These are phyloP conservation scores for Paracoccidioides lutzii DNA, from an alignment of 2,329 filamentous ascomycete genomes.

Conservation along the genomic window DNA sequence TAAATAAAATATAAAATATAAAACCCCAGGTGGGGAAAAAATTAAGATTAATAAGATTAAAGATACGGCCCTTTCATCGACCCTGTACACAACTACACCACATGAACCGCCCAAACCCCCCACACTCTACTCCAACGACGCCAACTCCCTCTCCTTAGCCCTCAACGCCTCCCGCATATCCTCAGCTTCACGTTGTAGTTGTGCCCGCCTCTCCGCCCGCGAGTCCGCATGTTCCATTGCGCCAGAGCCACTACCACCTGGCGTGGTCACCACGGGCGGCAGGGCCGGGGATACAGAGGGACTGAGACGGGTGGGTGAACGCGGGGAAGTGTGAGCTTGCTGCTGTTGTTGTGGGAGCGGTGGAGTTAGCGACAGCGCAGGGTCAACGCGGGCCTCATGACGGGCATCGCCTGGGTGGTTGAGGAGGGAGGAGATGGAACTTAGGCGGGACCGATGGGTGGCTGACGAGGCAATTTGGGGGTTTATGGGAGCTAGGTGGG, in stretches of 20 bases:
- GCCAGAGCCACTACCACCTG: not conserved
- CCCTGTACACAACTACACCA: not conserved
- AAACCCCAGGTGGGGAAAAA: not conserved
- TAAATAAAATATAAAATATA: not conserved
- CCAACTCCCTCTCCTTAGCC: conserved; percentile 62
- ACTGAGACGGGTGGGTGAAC: conserved; percentile 4
- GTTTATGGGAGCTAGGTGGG: conserved; percentile 28
- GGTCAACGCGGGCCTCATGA: conserved; percentile 26
- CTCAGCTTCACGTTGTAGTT: conserved; percentile 60
- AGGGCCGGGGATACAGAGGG: conserved; percentile 12
- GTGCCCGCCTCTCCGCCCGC: conserved; percentile 50
- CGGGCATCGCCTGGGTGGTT: conserved; percentile 43
- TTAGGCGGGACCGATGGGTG: conserved; percentile 46
- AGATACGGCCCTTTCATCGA: too few species aligned
- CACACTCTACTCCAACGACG: conserved; percentile 32
- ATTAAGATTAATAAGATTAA: too few species aligned
- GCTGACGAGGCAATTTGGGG: conserved; percentile 10
- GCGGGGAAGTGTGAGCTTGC: conserved; percentile 7
- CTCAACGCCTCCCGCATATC: conserved; percentile 59
- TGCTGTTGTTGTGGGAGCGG: conserved; percentile 18
- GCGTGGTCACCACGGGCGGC: conserved; percentile 19
- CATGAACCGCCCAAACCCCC: not conserved
- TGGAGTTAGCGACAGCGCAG: conserved; percentile 22
- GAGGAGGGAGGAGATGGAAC: conserved; percentile 63
- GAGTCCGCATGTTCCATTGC: conserved; percentile 35